A percentile compares a stretch with the other conserved stretches of the same genome.
Evolutionary conservation across 805 yeast genomes (phyloP).

Genomic region (Nakazawaea sp.): DNA sequence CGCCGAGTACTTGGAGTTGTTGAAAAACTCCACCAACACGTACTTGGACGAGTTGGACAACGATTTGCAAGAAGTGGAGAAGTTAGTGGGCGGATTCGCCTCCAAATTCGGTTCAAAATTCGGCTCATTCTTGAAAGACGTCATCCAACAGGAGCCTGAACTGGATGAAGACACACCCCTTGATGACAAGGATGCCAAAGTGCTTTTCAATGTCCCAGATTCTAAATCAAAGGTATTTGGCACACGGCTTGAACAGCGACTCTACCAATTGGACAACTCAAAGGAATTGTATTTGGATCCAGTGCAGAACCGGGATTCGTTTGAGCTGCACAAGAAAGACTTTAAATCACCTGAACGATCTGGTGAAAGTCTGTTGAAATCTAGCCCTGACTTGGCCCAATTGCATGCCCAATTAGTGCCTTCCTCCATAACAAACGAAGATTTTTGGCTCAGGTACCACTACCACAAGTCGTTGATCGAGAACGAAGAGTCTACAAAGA

Average conservation of each 20-base stretch:
- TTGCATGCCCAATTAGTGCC: conserved; percentile 67
- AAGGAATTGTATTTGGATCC: conserved; percentile 33
- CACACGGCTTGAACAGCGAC: conserved; percentile 57
- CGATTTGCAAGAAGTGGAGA: conserved; percentile 69
- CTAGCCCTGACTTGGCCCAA: conserved; percentile 43
- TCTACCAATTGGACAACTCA: conserved; percentile 46
- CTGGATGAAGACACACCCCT: conserved; percentile 12
- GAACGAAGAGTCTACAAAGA: conserved; percentile 59
- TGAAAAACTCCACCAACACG: conserved; percentile 44
- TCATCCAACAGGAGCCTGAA: conserved; percentile 9
- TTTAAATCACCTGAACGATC: conserved; percentile 22
- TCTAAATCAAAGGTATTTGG: conserved; percentile 34
- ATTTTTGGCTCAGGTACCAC: conserved; percentile 75
- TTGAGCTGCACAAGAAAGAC: conserved; percentile 23
- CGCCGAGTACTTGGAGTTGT: conserved; percentile 12
- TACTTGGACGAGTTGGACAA: conserved; percentile 67
- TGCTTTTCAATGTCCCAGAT: conserved; percentile 38
- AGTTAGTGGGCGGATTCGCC: conserved; percentile 55
- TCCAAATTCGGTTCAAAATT: conserved; percentile 50
- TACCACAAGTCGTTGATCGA: conserved; percentile 43
- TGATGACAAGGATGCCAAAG: conserved; percentile 28
- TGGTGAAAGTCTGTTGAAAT: conserved; percentile 32
- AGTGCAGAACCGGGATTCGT: conserved; percentile 24
- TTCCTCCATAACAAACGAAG: conserved; percentile 39
- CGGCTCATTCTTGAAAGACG: conserved; percentile 30